Conservation (phyloP, 257 asterid genomes). For the Cruciata laevipes region DNA sequence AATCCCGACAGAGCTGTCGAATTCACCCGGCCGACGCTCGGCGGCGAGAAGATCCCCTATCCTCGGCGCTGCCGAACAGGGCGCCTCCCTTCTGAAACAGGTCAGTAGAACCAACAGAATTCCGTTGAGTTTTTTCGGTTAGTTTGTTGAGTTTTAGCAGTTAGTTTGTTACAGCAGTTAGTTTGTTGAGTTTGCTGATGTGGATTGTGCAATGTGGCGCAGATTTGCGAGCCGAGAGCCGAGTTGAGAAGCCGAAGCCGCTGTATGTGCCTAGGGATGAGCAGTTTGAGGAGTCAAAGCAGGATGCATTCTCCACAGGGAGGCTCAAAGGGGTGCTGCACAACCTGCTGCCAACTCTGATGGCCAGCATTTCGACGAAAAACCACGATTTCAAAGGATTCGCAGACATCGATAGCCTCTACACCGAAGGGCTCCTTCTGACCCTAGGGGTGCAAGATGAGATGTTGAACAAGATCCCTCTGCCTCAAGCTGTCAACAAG, state of each 20-base stretch:
- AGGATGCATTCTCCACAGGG: slow-evolving; percentile 72
- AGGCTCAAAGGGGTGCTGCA: slow-evolving; percentile 87
- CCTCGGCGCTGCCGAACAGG: slow-evolving; percentile 96
- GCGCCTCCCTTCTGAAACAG: slow-evolving; percentile 62
- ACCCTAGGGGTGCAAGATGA: slow-evolving; percentile 80
- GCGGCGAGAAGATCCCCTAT: slow-evolving; percentile 62
- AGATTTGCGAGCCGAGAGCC: slow-evolving; percentile 71
- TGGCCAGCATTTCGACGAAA: slow-evolving; percentile 70
- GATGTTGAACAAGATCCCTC: slow-evolving; percentile 55
- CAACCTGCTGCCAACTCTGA: slow-evolving; percentile 63
- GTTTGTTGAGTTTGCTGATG: no score
- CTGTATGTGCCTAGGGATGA: slow-evolving; percentile 94
- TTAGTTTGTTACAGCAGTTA: not conserved
- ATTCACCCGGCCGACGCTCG: slow-evolving; percentile 67
- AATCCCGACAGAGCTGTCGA: slow-evolving; percentile 89
- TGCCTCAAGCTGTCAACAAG: slow-evolving; percentile 65
- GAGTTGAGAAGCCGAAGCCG: slow-evolving; percentile 93
- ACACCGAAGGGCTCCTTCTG: slow-evolving; percentile 74
- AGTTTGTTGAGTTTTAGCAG: not conserved
- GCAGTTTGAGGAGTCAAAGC: slow-evolving; percentile 89
- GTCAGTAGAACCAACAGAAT: slow-evolving; percentile 27
- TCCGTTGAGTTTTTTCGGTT: not conserved
- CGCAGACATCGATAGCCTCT: slow-evolving; percentile 79
- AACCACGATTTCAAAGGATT: slow-evolving; percentile 82
- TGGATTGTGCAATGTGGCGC: not conserved